These are phyloP conservation scores for Annulohypoxylon maeteangense DNA, from an alignment of 495 filamentous ascomycete species.

Conservation along the genomic window DNA sequence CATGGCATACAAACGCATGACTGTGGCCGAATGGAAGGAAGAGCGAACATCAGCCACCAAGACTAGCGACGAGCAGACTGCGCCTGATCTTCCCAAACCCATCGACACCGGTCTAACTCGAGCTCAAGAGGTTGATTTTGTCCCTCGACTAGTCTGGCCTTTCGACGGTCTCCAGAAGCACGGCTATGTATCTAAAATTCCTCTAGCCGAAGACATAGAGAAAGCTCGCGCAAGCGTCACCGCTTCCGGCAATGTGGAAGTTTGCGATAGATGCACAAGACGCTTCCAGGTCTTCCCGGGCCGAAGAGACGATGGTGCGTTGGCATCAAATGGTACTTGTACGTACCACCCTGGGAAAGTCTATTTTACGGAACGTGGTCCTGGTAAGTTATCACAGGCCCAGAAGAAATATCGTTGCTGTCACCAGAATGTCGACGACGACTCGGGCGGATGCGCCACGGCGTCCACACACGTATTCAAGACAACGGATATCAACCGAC, in stretches of 20 bases:
- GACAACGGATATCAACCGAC: conserved; percentile 74
- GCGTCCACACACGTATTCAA: conserved; percentile 87
- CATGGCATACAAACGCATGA: conserved; percentile 76
- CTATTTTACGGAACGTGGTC: conserved; percentile 59
- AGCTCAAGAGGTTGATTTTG: conserved; percentile 73
- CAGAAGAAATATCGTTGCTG: conserved; percentile 83
- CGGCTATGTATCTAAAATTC: conserved; percentile 77
- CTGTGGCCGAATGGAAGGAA: conserved; percentile 70
- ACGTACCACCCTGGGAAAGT: conserved; percentile 77
- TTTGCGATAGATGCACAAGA: conserved; percentile 84
- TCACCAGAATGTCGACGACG: conserved; percentile 70
- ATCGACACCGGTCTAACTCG: conserved; percentile 74
- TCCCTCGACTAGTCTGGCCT: conserved; percentile 67
- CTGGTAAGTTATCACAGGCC: conserved; percentile 55
- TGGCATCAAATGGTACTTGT: conserved; percentile 81
- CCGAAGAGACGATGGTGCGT: conserved; percentile 80
- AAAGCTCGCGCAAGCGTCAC: conserved; percentile 71
- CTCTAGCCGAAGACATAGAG: conserved; percentile 61
- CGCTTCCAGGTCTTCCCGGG: conserved; percentile 95
- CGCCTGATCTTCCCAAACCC: conserved; percentile 49
- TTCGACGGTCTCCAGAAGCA: conserved; percentile 67
- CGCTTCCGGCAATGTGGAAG: conserved; percentile 78
- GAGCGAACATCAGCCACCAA: conserved; percentile 46
- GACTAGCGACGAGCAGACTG: conserved; percentile 26
- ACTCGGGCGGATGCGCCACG: conserved; percentile 74